A percentile compares a stretch with the other conserved stretches of the same genome.
phyloP scores from a whole-genome alignment of 2,329 filamentous ascomycete species.

The Fusarium multiceps region DNA sequence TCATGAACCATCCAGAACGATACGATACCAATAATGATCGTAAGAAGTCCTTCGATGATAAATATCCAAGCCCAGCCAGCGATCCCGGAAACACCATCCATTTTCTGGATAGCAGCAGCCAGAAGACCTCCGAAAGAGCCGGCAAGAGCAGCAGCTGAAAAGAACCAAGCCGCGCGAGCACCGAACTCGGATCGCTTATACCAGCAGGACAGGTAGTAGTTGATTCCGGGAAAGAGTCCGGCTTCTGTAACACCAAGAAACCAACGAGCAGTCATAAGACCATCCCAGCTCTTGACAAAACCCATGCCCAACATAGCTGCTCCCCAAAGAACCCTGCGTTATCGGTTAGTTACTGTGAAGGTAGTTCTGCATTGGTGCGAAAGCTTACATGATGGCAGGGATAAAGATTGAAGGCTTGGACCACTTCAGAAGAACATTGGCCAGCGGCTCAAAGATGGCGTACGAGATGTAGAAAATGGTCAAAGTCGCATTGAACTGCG shows the following conservation, averaged over 20 bases:
- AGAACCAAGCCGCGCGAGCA: slow-evolving; percentile 83
- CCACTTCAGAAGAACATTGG: slow-evolving; percentile 83
- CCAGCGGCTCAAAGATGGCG: slow-evolving; percentile 79
- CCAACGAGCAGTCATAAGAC: slow-evolving; percentile 74
- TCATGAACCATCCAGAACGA: slow-evolving; percentile 86
- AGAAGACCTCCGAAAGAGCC: slow-evolving; percentile 82
- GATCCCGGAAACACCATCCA: slow-evolving; percentile 70
- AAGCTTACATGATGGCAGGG: slow-evolving; percentile 78
- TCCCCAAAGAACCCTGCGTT: slow-evolving; percentile 70
- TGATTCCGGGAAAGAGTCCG: slow-evolving; percentile 80
- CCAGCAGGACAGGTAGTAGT: slow-evolving; percentile 87
- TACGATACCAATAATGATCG: slow-evolving; percentile 72
- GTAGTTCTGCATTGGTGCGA: not conserved
- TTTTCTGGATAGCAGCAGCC: slow-evolving; percentile 76
- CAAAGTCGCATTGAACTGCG: slow-evolving; percentile 78
- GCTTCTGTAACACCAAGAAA: slow-evolving; percentile 81
- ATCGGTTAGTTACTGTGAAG: not conserved
- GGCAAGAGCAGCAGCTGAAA: slow-evolving; percentile 82
- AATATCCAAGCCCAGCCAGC: slow-evolving; percentile 74
- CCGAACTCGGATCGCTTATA: slow-evolving; percentile 84
- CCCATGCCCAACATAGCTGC: slow-evolving; percentile 76
- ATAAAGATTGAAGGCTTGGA: slow-evolving; percentile 82
- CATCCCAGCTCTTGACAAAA: slow-evolving; percentile 70
- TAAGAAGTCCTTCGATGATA: slow-evolving; percentile 76
- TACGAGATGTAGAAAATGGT: slow-evolving; percentile 92